A percentile compares a stretch with the other conserved stretches of the same genome.
phyloP scores from a whole-genome alignment of 2,329 filamentous ascomycete species.

The Colletotrichum tamarilloi region DNA sequence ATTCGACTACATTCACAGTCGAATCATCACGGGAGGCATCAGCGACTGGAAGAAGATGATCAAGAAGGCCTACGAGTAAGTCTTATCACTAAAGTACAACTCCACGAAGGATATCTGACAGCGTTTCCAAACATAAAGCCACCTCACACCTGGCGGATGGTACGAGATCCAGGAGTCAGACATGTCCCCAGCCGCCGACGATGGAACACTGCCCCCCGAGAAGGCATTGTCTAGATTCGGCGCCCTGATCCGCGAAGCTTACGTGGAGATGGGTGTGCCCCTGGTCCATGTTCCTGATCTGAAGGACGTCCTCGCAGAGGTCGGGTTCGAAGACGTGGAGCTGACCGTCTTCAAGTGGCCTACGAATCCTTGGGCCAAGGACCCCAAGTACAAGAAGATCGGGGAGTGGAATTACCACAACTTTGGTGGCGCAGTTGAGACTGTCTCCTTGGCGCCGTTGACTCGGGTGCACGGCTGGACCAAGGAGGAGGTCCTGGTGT shows the following conservation, averaged over 20 bases:
- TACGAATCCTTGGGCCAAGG: conserved; percentile 61
- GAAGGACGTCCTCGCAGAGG: conserved; percentile 52
- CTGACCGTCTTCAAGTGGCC: conserved; percentile 62
- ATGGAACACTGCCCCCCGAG: conserved; percentile 46
- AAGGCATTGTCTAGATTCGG: conserved; percentile 44
- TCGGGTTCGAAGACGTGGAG: conserved; percentile 63
- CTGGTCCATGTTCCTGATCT: conserved; percentile 35
- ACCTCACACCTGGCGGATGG: conserved; percentile 55
- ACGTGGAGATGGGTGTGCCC: conserved; percentile 42
- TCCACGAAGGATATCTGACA: neutral
- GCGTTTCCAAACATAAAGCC: conserved; percentile 21
- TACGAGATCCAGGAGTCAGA: conserved; percentile 56
- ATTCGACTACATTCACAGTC: conserved; percentile 42
- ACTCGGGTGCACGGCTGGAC: conserved; percentile 44
- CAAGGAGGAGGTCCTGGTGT: conserved; percentile 43
- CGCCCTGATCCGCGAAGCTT: conserved; percentile 43
- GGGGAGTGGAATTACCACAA: conserved; percentile 49
- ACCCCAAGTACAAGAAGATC: conserved; percentile 61
- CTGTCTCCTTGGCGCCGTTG: conserved; percentile 43
- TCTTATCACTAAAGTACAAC: conserved; percentile 43
- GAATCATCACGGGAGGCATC: conserved; percentile 33
- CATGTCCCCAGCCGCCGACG: conserved; percentile 51
- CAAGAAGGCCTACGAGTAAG: neutral
- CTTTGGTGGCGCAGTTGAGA: conserved; percentile 43
- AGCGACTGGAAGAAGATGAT: neutral